Percentiles rank a stretch among this genome's conserved stretches.
Conservation (phyloP, 305 asterid species). For the Fraxinus angustifolia region DNA sequence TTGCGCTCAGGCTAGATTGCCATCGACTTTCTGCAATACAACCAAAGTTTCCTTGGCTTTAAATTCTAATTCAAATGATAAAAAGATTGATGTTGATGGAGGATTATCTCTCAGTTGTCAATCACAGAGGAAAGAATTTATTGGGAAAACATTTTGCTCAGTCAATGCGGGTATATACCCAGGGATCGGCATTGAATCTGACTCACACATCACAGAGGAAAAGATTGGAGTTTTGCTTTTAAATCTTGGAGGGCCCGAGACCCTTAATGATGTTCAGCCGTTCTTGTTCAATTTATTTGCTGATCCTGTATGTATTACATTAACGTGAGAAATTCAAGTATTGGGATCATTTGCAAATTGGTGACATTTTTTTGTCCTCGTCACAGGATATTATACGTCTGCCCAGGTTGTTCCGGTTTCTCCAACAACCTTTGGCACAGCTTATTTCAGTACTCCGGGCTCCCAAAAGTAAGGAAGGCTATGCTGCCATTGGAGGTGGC, state of each 20-base stretch:
- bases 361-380: conserved; percentile 14
- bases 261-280: conserved; percentile 89
- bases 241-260: conserved; percentile 96
- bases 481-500: conserved; percentile 98
- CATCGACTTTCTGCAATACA: conserved; percentile 18
- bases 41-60: neutral
- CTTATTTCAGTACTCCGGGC: conserved; percentile 75
- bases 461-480: conserved; percentile 92
- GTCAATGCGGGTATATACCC: conserved; percentile 46
- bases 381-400: conserved; percentile 90
- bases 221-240: conserved; percentile 83
- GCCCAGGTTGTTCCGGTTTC: conserved; percentile 80
- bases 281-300: conserved; percentile 85
- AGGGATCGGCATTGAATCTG: conserved; percentile 27
- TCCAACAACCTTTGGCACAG: conserved; percentile 87
- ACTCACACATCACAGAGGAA: conserved; percentile 47
- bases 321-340: neutral
- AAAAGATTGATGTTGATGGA: conserved; percentile 21
- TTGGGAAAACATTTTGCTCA: conserved; percentile 47
- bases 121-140: conserved; percentile 28
- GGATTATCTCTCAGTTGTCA: conserved; percentile 35
- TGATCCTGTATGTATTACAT: conserved; percentile 61
- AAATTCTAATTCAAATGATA: conserved; percentile 23
- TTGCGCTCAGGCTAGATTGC: conserved; percentile 19
- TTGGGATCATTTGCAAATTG: neutral